These are phyloP conservation scores for Turritis glabra DNA, from an alignment of 345 rosid genomes.

Conservation along the genomic window DNA sequence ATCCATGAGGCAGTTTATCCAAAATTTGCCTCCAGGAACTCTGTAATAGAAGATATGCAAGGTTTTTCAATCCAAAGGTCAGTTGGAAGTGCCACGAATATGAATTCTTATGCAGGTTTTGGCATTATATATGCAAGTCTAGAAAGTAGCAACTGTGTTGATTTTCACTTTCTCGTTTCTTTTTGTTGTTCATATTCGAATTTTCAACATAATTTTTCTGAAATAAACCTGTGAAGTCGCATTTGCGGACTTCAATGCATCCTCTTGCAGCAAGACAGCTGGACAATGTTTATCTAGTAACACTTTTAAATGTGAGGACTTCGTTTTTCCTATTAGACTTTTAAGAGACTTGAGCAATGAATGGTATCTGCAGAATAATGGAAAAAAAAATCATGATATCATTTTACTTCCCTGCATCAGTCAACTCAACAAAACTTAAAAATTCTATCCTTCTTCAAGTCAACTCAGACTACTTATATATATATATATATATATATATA, in stretches of 20 bases:
- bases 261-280: constrained; percentile 45
- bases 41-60: constrained; percentile 39
- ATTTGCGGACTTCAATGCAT: constrained; percentile 18
- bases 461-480: background rate
- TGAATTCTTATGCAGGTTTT: background rate
- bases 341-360: constrained; percentile 53
- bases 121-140: background rate
- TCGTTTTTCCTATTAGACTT: constrained; percentile 55
- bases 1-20: constrained; percentile 24
- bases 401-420: background rate
- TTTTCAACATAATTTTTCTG: background rate
- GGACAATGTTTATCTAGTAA: constrained; percentile 72
- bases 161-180: background rate
- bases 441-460: background rate
- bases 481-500: too few species aligned
- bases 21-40: constrained; percentile 23
- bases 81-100: constrained; percentile 13
- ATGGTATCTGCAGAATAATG: constrained; percentile 53
- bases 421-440: background rate
- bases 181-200: background rate
- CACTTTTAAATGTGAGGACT: constrained; percentile 49
- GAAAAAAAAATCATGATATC: background rate
- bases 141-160: background rate
- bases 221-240: constrained; percentile 22
- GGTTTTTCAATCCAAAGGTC: background rate